Conservation (phyloP, 2,329 filamentous ascomycete genomes). For the Drechslerella dactyloides region DNA sequence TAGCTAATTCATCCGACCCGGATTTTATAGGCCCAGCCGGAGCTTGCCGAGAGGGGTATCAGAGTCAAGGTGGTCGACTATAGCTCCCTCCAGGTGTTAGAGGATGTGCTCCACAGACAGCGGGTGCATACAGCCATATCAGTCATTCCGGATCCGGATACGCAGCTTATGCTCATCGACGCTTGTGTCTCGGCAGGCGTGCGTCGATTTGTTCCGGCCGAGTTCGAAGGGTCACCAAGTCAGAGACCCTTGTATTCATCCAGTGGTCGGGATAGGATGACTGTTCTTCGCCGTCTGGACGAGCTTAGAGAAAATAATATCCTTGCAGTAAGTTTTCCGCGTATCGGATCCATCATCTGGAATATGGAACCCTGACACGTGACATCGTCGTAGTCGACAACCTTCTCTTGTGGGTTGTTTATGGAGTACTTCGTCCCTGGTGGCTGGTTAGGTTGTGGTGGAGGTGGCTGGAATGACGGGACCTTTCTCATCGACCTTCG, state of each 20-base stretch:
- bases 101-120: conserved; percentile 30
- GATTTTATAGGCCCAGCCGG: conserved; percentile 45
- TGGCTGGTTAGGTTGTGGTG: conserved; percentile 46
- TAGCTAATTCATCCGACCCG: conserved; percentile 38
- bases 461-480: conserved; percentile 49
- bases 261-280: conserved; percentile 49
- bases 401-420: conserved; percentile 53
- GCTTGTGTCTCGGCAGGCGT: conserved; percentile 52
- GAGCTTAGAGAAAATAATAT: conserved; percentile 46
- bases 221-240: conserved; percentile 53
- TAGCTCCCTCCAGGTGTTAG: conserved; percentile 21
- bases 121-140: conserved; percentile 52
- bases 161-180: conserved; percentile 53
- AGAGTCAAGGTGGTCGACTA: conserved; percentile 53
- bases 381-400: conserved; percentile 46
- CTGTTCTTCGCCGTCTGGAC: conserved; percentile 51
- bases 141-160: conserved; percentile 42
- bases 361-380: conserved; percentile 8
- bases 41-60: conserved; percentile 46
- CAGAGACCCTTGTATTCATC: conserved; percentile 51
- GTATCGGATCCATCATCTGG: neutral
- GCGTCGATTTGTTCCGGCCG: conserved; percentile 52
- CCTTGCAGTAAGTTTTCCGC: conserved; percentile 25
- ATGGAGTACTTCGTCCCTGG: conserved; percentile 54
- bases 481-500: conserved; percentile 51